phyloP scores from a whole-genome alignment of 1,284 basidiomycete species.

The Ustilago loliicola region DNA sequence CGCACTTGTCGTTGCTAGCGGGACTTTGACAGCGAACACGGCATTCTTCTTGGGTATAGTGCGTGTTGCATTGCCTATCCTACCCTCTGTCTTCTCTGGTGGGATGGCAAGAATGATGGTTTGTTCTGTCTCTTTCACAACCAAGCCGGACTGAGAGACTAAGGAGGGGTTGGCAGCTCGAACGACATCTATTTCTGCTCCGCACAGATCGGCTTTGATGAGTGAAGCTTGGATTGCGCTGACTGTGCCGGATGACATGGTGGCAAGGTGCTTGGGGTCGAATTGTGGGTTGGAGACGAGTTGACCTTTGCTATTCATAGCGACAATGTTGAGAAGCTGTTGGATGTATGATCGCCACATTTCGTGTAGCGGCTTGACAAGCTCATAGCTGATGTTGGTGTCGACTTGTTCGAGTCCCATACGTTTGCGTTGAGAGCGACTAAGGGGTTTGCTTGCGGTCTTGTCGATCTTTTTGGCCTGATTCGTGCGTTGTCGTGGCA shows the following conservation, averaged over 20 bases:
- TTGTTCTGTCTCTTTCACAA: slow-evolving; percentile 51
- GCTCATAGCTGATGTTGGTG: slow-evolving; percentile 37
- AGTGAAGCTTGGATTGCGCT: slow-evolving; percentile 43
- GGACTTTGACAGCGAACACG: slow-evolving; percentile 45
- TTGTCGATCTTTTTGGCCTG: slow-evolving; percentile 39
- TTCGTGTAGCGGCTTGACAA: slow-evolving; percentile 43
- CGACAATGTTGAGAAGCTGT: slow-evolving; percentile 49
- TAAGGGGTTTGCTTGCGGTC: slow-evolving; percentile 26
- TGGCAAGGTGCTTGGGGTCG: slow-evolving; percentile 22
- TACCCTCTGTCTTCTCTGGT: not conserved
- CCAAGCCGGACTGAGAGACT: slow-evolving; percentile 40
- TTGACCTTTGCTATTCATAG: slow-evolving; percentile 34
- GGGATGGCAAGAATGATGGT: slow-evolving; percentile 36
- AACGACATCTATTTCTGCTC: slow-evolving; percentile 49
- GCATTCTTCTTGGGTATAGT: slow-evolving; percentile 54
- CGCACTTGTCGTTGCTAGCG: slow-evolving; percentile 13
- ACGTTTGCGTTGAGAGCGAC: slow-evolving; percentile 41
- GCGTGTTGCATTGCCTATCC: slow-evolving; percentile 12
- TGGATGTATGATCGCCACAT: slow-evolving; percentile 57
- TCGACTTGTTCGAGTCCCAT: slow-evolving; percentile 44
- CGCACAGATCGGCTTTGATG: slow-evolving; percentile 55
- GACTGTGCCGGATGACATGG: slow-evolving; percentile 45
- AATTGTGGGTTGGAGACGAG: slow-evolving; percentile 43
- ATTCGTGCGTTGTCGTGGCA: slow-evolving; percentile 22
- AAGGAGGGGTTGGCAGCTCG: slow-evolving; percentile 49